phyloP scores from a whole-genome alignment of 768 basidiomycete genomes.

The Leccinellum luteum region DNA sequence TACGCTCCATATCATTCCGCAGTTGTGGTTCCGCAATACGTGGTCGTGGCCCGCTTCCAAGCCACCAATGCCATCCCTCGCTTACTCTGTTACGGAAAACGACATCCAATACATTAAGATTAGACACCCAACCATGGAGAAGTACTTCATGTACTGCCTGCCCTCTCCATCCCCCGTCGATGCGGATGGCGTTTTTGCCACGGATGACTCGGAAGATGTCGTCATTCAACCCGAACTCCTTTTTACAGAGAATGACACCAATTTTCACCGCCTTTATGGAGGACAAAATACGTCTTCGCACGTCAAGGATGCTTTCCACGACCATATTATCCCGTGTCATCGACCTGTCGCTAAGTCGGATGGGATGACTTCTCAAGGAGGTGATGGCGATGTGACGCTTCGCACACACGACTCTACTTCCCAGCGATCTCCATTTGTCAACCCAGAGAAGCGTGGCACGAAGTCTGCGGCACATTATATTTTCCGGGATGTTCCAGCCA shows the following conservation, averaged over 20 bases:
- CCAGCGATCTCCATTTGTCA: conserved; percentile 53
- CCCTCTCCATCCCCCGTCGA: conserved; percentile 90
- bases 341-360: conserved; percentile 51
- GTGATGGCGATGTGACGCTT: neutral
- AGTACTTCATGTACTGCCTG: conserved; percentile 81
- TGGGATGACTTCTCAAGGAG: conserved; percentile 2
- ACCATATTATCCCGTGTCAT: conserved; percentile 89
- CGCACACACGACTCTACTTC: neutral
- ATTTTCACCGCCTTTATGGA: conserved; percentile 87
- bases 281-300: conserved; percentile 79
- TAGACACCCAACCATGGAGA: conserved; percentile 71
- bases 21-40: conserved; percentile 96
- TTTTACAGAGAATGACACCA: conserved; percentile 98
- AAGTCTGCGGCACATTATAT: conserved; percentile 92
- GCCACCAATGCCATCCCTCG: conserved; percentile 62
- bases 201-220: conserved; percentile 54
- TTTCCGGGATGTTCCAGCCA: conserved; percentile 82
- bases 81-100: conserved; percentile 45
- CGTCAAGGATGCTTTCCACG: conserved; percentile 98
- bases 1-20: conserved; percentile 90
- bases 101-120: conserved; percentile 64
- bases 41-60: conserved; percentile 90
- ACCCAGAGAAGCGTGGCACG: conserved; percentile 83
- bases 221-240: conserved; percentile 70
- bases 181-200: conserved; percentile 59